These are phyloP conservation scores for Pythium phragmitis DNA, from an alignment of 352 stramenopile species.

Conservation along the genomic window DNA sequence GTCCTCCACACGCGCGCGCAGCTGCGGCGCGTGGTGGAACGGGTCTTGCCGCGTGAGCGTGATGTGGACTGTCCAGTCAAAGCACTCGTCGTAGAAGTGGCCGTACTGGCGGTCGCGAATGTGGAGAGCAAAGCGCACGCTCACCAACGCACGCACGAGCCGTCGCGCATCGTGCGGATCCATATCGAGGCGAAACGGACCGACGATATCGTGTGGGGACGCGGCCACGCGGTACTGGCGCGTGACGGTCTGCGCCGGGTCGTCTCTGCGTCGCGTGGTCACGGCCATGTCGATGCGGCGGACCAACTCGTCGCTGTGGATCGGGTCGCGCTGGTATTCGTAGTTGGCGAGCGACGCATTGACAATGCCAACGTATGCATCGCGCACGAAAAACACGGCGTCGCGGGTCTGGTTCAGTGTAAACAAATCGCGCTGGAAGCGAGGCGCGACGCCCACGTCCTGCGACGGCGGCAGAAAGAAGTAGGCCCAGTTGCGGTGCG, in stretches of 20 bases:
- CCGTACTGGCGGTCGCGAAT: conserved; percentile 75
- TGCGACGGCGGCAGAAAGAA: conserved; percentile 72
- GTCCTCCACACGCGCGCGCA: conserved; percentile 58
- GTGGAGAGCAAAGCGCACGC: conserved; percentile 50
- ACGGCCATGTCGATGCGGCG: conserved; percentile 25
- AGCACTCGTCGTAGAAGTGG: conserved; percentile 80
- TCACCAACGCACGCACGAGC: conserved; percentile 48
- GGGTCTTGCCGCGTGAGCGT: conserved; percentile 43
- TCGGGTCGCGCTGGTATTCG: conserved; percentile 45
- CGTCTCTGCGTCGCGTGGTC: conserved; percentile 3
- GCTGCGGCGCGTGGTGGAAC: conserved; percentile 28
- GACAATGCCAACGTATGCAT: conserved; percentile 77
- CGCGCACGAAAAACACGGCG: conserved; percentile 61
- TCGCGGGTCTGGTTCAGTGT: conserved; percentile 72
- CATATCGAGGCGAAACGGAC: conserved; percentile 57
- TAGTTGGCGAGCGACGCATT: conserved; percentile 79
- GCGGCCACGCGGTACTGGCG: conserved; percentile 47
- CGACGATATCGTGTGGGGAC: conserved; percentile 32
- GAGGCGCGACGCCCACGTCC: conserved; percentile 55
- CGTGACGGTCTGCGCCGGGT: conserved; percentile 13
- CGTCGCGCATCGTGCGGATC: conserved; percentile 35
- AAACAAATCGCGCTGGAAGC: conserved; percentile 68
- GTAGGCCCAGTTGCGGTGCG: conserved; percentile 83
- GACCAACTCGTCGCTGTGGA: conserved; percentile 1
- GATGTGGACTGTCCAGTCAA: conserved; percentile 75